A percentile compares a stretch with the other conserved stretches of the same genome.
Conservation (phyloP, 1,284 basidiomycete genomes). For the Austroboletus novae-zelandiae region DNA sequence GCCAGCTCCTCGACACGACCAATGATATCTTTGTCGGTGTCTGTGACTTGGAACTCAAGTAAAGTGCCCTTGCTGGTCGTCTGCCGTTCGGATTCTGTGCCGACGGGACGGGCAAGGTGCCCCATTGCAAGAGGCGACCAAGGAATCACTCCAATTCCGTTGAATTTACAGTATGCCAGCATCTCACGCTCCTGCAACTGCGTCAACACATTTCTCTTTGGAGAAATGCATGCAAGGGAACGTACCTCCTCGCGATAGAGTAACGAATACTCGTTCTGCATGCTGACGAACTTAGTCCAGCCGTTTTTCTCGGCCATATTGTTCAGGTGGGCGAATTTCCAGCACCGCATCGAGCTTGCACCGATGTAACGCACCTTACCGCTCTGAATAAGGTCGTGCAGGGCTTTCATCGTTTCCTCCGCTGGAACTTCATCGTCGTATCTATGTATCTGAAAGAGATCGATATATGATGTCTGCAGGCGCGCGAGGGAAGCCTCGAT, state of each 20-base stretch:
- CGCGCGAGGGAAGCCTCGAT: conserved; percentile 43
- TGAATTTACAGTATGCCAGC: conserved; percentile 45
- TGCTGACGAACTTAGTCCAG: conserved; percentile 40
- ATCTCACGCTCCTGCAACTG: conserved; percentile 44
- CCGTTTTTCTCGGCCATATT: conserved; percentile 35
- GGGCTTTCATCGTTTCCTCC: conserved; percentile 46
- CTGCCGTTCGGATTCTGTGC: conserved; percentile 26
- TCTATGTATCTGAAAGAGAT: conserved; percentile 46
- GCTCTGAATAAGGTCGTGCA: conserved; percentile 42
- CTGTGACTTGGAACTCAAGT: conserved; percentile 27
- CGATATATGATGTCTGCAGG: conserved; percentile 44
- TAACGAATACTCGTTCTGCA: conserved; percentile 43
- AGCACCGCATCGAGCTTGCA: conserved; percentile 42
- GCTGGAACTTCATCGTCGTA: conserved; percentile 36
- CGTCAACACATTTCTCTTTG: neutral
- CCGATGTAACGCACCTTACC: conserved; percentile 47
- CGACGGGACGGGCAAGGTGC: conserved; percentile 38
- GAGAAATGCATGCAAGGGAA: no score
- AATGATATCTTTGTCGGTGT: conserved; percentile 38
- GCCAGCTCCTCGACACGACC: conserved; percentile 42
- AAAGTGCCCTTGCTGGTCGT: conserved; percentile 25
- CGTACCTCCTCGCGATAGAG: conserved; percentile 41
- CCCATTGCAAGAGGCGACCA: conserved; percentile 42
- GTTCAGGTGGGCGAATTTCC: conserved; percentile 44
- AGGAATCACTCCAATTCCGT: conserved; percentile 46